Evolutionary conservation across 2,329 filamentous ascomycete species (phyloP).

Genomic region (Pseudogymnoascus verrucosus): DNA sequence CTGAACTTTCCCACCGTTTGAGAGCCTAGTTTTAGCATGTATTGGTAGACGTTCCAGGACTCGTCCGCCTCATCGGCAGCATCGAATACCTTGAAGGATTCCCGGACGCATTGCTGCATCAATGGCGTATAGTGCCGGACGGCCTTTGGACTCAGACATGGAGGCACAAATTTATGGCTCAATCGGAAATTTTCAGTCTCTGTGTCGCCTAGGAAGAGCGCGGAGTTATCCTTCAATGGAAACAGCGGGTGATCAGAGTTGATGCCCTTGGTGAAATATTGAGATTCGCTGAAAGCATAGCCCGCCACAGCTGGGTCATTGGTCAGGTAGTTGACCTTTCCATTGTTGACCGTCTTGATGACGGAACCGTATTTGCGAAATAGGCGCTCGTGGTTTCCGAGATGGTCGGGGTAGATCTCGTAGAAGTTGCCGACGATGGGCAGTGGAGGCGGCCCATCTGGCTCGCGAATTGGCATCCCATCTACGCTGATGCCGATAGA

Average conservation of each 20-base stretch:
- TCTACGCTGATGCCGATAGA: constrained; percentile 17
- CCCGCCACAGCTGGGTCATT: constrained; percentile 30
- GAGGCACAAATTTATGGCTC: constrained; percentile 18
- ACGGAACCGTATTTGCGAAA: constrained; percentile 32
- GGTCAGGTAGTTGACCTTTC: constrained; percentile 27
- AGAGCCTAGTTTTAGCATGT: constrained; percentile 41
- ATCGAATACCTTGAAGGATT: constrained; percentile 21
- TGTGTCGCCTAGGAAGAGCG: constrained; percentile 18
- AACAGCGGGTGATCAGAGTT: constrained; percentile 18
- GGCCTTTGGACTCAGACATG: constrained; percentile 23
- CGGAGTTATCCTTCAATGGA: constrained; percentile 13
- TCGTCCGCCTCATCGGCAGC: constrained; percentile 22
- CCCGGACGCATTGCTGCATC: constrained; percentile 17
- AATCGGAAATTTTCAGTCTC: constrained; percentile 15
- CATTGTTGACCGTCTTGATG: constrained; percentile 32
- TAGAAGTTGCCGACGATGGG: constrained; percentile 31
- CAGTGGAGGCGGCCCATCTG: constrained; percentile 26
- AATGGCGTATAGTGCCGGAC: constrained; percentile 26
- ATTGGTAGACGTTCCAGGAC: constrained; percentile 41
- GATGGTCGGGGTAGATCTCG: constrained; percentile 33
- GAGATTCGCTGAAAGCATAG: constrained; percentile 28
- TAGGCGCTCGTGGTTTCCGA: constrained; percentile 34
- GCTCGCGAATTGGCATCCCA: constrained; percentile 15
- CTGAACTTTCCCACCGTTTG: constrained; percentile 37
- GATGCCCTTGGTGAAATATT: constrained; percentile 33